Evolutionary conservation across 345 rosid genomes (phyloP).

Genomic region (Streptanthus diversifolius): DNA sequence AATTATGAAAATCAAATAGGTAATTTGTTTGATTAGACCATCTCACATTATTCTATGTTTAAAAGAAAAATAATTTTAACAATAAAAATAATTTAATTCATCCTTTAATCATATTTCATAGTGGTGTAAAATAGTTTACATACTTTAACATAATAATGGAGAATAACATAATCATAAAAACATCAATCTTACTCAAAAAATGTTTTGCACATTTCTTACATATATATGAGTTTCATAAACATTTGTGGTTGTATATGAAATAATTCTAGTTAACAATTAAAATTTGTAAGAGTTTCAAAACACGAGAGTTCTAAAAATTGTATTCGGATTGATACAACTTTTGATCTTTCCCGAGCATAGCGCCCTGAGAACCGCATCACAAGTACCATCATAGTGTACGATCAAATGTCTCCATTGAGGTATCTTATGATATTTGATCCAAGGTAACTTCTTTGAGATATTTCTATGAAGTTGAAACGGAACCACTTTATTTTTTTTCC

Average conservation of each 20-base stretch:
- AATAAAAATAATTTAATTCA: too few relatives aligned
- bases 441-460: constrained; percentile 51
- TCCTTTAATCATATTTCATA: too few relatives aligned
- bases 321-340: not conserved
- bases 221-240: not conserved
- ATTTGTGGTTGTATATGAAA: not conserved
- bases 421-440: constrained; percentile 78
- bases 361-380: constrained; percentile 55
- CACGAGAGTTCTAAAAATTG: not conserved
- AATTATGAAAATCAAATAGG: too few relatives aligned
- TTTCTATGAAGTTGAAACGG: constrained; percentile 65
- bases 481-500: constrained; percentile 71
- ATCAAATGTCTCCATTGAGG: constrained; percentile 76
- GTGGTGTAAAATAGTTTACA: too few relatives aligned
- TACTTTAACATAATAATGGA: too few relatives aligned
- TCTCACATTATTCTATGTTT: too few relatives aligned
- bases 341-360: constrained; percentile 55
- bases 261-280: not conserved
- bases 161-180: too few relatives aligned
- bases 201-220: not conserved
- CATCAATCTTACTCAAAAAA: too few relatives aligned
- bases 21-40: too few relatives aligned
- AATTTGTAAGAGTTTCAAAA: not conserved
- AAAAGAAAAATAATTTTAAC: too few relatives aligned
- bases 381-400: constrained; percentile 58